Base-by-base conservation (phyloP, 768 basidiomycete genomes). In the Calocybe cyanea region DNA sequence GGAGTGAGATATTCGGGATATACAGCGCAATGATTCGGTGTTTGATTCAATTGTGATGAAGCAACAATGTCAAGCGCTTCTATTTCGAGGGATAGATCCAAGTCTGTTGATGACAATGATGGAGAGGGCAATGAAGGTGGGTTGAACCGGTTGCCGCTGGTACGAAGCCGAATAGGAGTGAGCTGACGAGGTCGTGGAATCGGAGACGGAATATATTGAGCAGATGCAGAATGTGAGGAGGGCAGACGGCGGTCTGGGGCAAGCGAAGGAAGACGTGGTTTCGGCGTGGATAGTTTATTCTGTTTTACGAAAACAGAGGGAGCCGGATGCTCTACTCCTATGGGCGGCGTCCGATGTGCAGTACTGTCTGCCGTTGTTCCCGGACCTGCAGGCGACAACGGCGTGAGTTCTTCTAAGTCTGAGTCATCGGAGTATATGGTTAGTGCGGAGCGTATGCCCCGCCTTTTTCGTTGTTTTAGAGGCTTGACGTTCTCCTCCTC, bases 151-250 rank as follows among this genome's bases (percentile, higher is more conserved):
- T 62, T 66, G 38, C 70, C 70, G 13, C 65, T 65, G 19, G 63
- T 59, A 28, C 70, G 66, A 28, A 11, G 6, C 14, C 77, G 75
- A 43, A 87, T 84, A 7, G 87, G 87, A 3, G 87, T 89, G 23
- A 87, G 72, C 51, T 73, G 80, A 19, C 84, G 78, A n/a, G 71
- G 57, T 52, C 75, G 81, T 20, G 66, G 56, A 36, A 62, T n/a
- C 17, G 63, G 64, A 2, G 69, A 68, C 3, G 65, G 52, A 21
- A 61, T 35, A 19, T 45, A 52, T 21, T 57, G 55, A 50, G 63
- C 61, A 19, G 38, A 52, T 28, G 50, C 23, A 13, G 40, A 45
- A 23, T 46, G 44, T n/a, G 39, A 35, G 30, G 13, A 43, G 36
- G 43, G 45, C 14, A 44, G 18, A n/a, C 55, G 45, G 45, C 54